Evolutionary conservation across 495 filamentous ascomycete species (phyloP), one percentile per base, ranked within the genome.

Genomic region (Penicillium steckii): DNA sequence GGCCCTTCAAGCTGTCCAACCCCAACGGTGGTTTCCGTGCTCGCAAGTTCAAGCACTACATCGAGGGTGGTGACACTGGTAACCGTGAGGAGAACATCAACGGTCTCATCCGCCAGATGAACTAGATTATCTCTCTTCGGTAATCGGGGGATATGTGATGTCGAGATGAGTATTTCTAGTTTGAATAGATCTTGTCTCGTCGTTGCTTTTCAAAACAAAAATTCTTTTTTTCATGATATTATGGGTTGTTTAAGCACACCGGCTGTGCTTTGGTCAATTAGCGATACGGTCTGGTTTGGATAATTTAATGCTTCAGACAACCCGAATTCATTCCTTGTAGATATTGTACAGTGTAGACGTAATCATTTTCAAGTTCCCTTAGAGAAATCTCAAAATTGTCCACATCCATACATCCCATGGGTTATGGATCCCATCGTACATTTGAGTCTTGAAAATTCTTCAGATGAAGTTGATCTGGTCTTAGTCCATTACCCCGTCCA

Each of bases 71-170:
- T 84, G 94, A 98, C 77, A 79, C 92, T 60, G 94, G 94, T 75
- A 96, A 97, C 83, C 85, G 94, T 64, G 94, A 98, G 80, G 93
- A 98, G 63, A 89, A 96, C 81, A 97, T 98, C 85, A 98, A 98
- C 80, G 76, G 68, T 64, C 85, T 98, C 67, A 88, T 98, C 80
- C 83, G 89, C 74, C 88, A 95, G 82, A 98, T 98, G 95, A 98
- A 97, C 85, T 98, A 91, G 79, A 67, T 65, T 67, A 42, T 33
- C 48, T 52, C 47, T 35, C 23, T 44, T 33, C 46, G 48, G 46
- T 41, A 26, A 35, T 44, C 23, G 18, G 24, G 50, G 44, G 32
- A 42, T 53, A 22, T 23, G 24, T 42, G 12, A 43, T 44, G 27
- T 48, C 25, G 45, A 44, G 45, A 55, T 58, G 61, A 47, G n/a